Evolutionary conservation across 495 filamentous ascomycete genomes (phyloP), one percentile per base, ranked within the genome.

Genomic region (Annulohypoxylon maeteangense): DNA sequence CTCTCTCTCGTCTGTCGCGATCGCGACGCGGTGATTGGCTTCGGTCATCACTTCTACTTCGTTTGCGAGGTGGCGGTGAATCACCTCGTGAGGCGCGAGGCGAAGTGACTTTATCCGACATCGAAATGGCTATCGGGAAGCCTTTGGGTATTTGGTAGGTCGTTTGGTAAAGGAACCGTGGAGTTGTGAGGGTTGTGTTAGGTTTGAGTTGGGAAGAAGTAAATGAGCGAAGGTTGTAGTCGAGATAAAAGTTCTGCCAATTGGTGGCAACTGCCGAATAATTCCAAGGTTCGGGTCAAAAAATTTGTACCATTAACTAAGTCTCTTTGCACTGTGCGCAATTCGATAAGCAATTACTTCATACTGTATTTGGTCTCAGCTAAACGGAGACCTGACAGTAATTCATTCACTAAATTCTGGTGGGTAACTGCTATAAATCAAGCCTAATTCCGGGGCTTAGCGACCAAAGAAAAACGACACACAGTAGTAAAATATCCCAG

Each of bases 11-110:
- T 50, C 71, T 48, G 31, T 70, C 68, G 22, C 55, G 56, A 5
- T 62, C 53, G 50, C 71, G 74, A 38, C 45, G 71, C 27, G 75
- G 75, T n/a, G 75, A 78, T 20, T 68, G 65, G 42, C 75, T 76
- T 56, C 75, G 75, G 38, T 72, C 55, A 8, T 72, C 56, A 18
- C 54, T 76, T 68, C 68, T 67, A 25, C 36, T 54, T 61, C 57
- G 69, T 20, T 73, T 68, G 31, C 50, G 71, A 44, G 71, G 50
- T 27, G 75, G 74, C 22, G 75, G 63, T 8, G 73, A 69, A 62
- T 72, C 70, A 23, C 65, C 64, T 59, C 68, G 67, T 34, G 70
- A 22, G 7, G 44, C 61, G 20, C 70, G 73, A 10, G 75, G 75
- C 4, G 73, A 72, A 23, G 55, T 40, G 20, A 59, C 40, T 31